phyloP scores from a whole-genome alignment of 257 asterid genomes.

The Rauvolfia tetraphylla region DNA sequence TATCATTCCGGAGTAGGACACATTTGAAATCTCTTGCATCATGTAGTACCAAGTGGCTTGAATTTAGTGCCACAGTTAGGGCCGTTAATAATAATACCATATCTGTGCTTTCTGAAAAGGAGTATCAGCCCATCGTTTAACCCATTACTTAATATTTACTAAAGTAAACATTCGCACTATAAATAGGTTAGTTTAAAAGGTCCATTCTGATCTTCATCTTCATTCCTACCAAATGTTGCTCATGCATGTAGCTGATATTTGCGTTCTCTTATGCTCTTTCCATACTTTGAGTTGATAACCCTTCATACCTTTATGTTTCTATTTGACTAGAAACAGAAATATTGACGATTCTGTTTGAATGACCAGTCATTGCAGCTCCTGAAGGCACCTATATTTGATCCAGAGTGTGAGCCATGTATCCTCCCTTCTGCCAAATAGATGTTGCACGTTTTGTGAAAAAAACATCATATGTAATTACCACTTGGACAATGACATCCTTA shows the following conservation, averaged over 20 bases:
- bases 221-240: not conserved
- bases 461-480: not conserved
- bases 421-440: conserved; percentile 34
- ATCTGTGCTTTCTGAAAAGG: not conserved
- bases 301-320: not conserved
- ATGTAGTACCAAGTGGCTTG: not conserved
- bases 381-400: conserved; percentile 74
- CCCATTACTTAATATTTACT: not conserved
- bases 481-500: conserved; percentile 42
- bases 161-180: not conserved
- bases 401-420: conserved; percentile 88
- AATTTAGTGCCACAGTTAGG: not conserved
- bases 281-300: not conserved
- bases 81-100: not conserved
- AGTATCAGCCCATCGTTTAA: not conserved
- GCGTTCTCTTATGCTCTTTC: not conserved
- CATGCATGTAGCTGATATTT: not conserved
- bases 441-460: conserved; percentile 11
- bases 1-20: not conserved
- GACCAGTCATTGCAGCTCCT: conserved; percentile 82
- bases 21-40: not conserved
- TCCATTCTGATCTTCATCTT: not conserved
- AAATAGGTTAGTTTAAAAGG: not conserved
- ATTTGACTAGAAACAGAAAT: conserved; percentile 7
- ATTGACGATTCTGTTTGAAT: conserved; percentile 28